Conservation (phyloP, 805 yeast genomes). For the Schwanniomyces pseudopolymorphus region DNA sequence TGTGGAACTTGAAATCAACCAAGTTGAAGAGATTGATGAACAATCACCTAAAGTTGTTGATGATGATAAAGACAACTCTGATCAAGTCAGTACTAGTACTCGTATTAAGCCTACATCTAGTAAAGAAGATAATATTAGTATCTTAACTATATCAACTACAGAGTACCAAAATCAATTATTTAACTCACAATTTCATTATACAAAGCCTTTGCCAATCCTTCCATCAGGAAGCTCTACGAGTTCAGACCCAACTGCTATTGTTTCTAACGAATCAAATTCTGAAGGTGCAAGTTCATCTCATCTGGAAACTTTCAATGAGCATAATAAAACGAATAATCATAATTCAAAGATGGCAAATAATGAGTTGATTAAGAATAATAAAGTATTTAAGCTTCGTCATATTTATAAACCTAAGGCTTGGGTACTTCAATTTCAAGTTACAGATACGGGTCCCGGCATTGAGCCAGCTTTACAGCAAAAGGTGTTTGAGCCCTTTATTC, state of each 20-base stretch:
- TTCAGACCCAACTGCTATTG: neutral
- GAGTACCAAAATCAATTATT: conserved; percentile 40
- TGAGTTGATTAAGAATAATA: conserved; percentile 36
- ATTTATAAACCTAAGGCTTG: conserved; percentile 45
- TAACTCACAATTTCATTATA: conserved; percentile 30
- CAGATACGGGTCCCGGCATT: conserved; percentile 94
- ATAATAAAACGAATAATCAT: neutral
- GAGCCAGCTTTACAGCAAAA: conserved; percentile 76
- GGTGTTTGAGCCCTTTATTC: conserved; percentile 95
- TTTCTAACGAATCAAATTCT: neutral
- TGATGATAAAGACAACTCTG: neutral
- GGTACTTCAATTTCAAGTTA: conserved; percentile 70
- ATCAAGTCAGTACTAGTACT: neutral
- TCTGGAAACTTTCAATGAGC: neutral
- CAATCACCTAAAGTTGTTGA: neutral
- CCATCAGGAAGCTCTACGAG: conserved; percentile 6
- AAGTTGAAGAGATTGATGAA: neutral
- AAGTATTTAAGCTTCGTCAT: conserved; percentile 33
- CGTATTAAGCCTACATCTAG: neutral
- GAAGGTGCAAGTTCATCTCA: neutral
- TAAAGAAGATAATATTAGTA: conserved; percentile 22
- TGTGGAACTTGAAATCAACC: neutral
- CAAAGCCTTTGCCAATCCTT: conserved; percentile 18
- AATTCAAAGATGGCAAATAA: conserved; percentile 15
- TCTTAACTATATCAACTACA: conserved; percentile 35